Evolutionary conservation across 2,329 filamentous ascomycete genomes (phyloP), one percentile per base, ranked within the genome.

Genomic region (Paecilomyces fulvus): DNA sequence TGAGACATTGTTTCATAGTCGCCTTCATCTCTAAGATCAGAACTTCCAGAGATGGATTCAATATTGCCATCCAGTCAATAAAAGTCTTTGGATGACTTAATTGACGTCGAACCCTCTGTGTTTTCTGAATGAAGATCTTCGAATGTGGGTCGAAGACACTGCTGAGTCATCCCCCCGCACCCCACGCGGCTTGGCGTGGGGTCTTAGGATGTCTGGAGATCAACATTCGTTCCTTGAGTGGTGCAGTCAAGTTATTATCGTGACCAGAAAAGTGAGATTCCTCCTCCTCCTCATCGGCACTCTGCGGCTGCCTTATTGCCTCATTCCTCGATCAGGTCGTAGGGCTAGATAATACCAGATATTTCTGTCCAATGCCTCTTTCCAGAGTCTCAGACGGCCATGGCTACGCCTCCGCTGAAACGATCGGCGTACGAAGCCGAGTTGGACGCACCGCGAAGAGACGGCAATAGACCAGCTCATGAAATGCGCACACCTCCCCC

Each of bases 341-440:
- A 17, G 17, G 37, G 6, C 33, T 43, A 17, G 37, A 43, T 17
- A 43, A 20, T 43, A n/a, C 5, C 37, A 43, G 37, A 28, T 28
- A 25, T 10, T 25, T 12, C 9, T n/a, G 21, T 49, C 48, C 48
- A 49, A 49, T 49, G 48, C 48, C 48, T 49, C 11, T 49, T 49
- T n/a, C 48, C 48, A 10, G 10, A 12, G 48, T n/a, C 12, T 4
- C 48, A 49, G 46, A 58, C 56, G 58, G 54, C 56, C 51, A 43
- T 55, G 33, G 53, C 49, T 49, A 56, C 58, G 30, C 63, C 65
- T 61, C 66, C 65, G 57, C 65, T 67, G 62, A 73, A 73, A 59
- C 69, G 70, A 37, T 72, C 71, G 21, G 69, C 70, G 14, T 65
- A 65, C 54, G 70, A 72, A 21, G 71, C 69, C 52, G 68, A 65